Evolutionary conservation across 306 rosid species (phyloP).

Genomic region (Cicer chorassanicum): DNA sequence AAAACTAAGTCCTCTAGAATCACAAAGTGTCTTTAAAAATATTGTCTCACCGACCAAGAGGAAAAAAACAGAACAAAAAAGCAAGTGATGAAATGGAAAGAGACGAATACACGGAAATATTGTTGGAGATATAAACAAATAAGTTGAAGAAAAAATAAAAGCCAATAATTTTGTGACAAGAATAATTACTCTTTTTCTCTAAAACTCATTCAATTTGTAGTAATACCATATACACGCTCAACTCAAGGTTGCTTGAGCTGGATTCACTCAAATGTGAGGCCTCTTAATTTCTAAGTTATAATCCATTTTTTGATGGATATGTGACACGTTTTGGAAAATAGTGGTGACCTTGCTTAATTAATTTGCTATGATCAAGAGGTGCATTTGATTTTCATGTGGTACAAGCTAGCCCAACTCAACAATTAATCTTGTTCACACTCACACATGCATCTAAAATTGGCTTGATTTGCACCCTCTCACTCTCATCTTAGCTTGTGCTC

Average conservation of each 20-base stretch:
- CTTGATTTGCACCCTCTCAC: neutral
- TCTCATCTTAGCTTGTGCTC: neutral
- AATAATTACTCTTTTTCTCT: slow-evolving; percentile 22
- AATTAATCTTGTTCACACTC: slow-evolving; percentile 27
- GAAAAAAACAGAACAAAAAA: slow-evolving; percentile 27
- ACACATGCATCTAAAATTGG: neutral
- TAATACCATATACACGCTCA: neutral
- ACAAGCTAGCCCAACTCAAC: neutral
- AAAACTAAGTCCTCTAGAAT: slow-evolving; percentile 1
- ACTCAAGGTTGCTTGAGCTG: slow-evolving; percentile 1
- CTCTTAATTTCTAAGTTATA: neutral
- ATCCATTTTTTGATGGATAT: neutral
- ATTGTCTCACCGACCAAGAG: slow-evolving; percentile 35
- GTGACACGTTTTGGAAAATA: slow-evolving; percentile 31
- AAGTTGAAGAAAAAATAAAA: neutral
- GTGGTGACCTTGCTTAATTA: neutral
- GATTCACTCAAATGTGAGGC: slow-evolving; percentile 7
- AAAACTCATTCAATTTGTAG: slow-evolving; percentile 6
- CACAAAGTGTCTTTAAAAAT: slow-evolving; percentile 15
- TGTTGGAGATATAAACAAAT: slow-evolving; percentile 31
- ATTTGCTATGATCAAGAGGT: neutral
- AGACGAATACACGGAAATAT: neutral
- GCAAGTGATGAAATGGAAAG: neutral
- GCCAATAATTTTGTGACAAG: slow-evolving; percentile 43
- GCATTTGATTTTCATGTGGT: slow-evolving; percentile 20